Base-by-base conservation (phyloP, 805 yeast species). In the Scheffersomyces ergatensis region DNA sequence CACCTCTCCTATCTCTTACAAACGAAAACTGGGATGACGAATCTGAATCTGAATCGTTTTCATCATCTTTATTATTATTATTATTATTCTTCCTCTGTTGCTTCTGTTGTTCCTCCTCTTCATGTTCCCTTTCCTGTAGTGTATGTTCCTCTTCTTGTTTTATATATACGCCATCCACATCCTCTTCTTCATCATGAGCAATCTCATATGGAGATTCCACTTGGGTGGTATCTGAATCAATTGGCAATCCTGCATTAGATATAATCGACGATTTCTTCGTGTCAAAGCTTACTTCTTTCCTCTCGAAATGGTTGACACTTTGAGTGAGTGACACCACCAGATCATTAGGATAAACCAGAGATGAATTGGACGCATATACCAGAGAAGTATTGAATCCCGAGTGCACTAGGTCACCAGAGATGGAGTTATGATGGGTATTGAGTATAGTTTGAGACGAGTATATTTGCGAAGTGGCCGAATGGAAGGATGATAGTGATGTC, bases 1-100 rank as follows among this genome's bases (percentile, higher is more conserved):
- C 76, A 2, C 72, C 72, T 7, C 44, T 53, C 44, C 58, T 55
- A 46, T 68, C 76, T 35, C 58, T 55, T 8, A 65, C 67, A 47
- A 70, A 70, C 1, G 74, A 68, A 42, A 70, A 70, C 43, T 66
- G 72, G 1, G 72, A 67, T 1, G 72, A 65, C 9, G 55, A 47
- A 16, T 47, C 53, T 4, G 51, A 44, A 29, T 47, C 54, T 21
- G 42, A 40, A 15, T 39, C 40, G 14, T 31, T 16, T 20, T 32
- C 47, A 34, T 32, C 49, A 27, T 18, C 31, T 18, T 33, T 31
- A 33, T 26, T 36, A 32, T n/a, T 37, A 18, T 14, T 27, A 21
- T 7, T 34, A 19, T 12, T 7, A 7, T 17, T 23, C 34, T 30
- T 42, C 31, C 32, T 34, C 39, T 24, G 31, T 17, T 26, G 44